Evolutionary conservation across 257 asterid genomes (phyloP), one percentile per base, ranked within the genome.

Genomic region (Solanum bukasovii): DNA sequence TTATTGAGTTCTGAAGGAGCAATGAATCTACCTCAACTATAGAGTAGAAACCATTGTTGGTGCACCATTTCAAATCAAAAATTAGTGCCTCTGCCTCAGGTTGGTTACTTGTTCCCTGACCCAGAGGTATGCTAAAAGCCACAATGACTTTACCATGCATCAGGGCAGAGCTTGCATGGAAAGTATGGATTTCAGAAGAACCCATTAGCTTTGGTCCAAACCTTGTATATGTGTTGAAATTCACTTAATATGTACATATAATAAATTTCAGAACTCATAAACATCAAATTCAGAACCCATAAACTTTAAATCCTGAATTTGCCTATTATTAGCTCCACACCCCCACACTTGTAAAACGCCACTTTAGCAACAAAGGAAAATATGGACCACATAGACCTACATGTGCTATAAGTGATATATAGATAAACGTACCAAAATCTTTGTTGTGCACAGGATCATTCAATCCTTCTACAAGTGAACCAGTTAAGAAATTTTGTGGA

Each of bases 381-480:
- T 27, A 81, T 81, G 68, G 29, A 81, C 85, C 67, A 81, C 40
- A 79, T 13, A 38, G 63, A 63, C 67, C 70, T 37, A 81, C 74
- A 85, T 71, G 84, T 7, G 44, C 79, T 52, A 68, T n/a, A 90
- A 34, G 88, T 89, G 87, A 78, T 78, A 25, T 42, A 78, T 25
- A 25, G 63, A 86, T 74, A 83, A 90, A 93, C 98, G 38, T 83
- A 96, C 99, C 99, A 92, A 96, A 96, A 90, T 93, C 98, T 89
- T 86, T 93, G 92, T 96, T 98, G 92, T 95, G 98, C 91, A 94
- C 98, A 77, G 98, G 98, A 93, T 96, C 99, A 90, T 96, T 94
- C 92, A 96, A 90, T 88, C 95, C 99, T 87, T 85, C 93, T 88
- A 94, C 88, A 63, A 96, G 93, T 87, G 99, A 96, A 85, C 98